Evolutionary conservation across 1,284 basidiomycete genomes (phyloP), one percentile per base, ranked within the genome.

Genomic region (Ganoderma lucidum): DNA sequence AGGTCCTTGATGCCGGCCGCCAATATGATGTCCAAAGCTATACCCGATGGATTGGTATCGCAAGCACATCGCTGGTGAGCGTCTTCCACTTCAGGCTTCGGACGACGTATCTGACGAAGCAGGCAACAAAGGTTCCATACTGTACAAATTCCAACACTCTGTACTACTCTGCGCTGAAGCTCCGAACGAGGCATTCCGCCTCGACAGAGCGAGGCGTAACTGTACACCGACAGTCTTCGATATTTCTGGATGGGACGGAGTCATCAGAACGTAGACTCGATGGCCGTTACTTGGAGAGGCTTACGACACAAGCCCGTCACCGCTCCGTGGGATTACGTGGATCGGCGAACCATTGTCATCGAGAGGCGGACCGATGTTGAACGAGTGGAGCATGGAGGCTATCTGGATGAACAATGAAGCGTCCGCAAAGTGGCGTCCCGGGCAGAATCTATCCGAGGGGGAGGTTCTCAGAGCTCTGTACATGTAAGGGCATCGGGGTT

Each of bases 301-400:
- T 30, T 41, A 69, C 68, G 65, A 45, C 2, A 65, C 19, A 1
- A 69, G 17, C 14, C 64, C 65, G 37, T 35, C 32, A 0, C 42
- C 53, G 2, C 37, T 14, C 6, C 56, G 51, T 9, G 60, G 60
- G 12, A 58, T 32, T 17, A 67, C 23, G 9, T n/a, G 44, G 10
- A 72, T 62, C 10, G 63, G 66, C 32, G 44, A n/a, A 3, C 71
- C 71, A 6, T 59, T 8, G 4, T 64, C 64, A n/a, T 72, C 68
- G 2, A 64, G 42, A 3, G 64, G 68, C 17, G 68, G 58, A 0
- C 37, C 12, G 60, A 75, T 68, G 42, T 72, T 42, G 66, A 72
- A 70, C 10, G 64, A 55, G 37, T 75, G 74, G 51, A 75, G 44
- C 4, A 68, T 37, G 1, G 66, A 73, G 4, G 74, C 69, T 32